Evolutionary conservation across 1,139 yeast species (phyloP), one percentile per base, ranked within the genome.

Genomic region (Debaryomyces fabryi): DNA sequence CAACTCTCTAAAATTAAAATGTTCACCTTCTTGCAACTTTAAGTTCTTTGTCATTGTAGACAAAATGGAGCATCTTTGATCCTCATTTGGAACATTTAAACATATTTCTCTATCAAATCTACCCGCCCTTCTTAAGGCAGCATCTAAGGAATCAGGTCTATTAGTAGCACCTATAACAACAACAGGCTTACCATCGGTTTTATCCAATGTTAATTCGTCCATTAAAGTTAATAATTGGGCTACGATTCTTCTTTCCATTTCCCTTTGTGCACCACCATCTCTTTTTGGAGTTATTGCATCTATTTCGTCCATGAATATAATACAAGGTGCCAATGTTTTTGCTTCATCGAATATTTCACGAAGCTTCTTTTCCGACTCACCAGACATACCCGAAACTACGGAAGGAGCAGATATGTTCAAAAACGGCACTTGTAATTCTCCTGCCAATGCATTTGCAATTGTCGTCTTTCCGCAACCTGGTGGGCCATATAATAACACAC

Each of bases 401-500:
- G 97, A 88, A 1, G 99, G 99, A 0, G 99, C 99, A 18, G 96
- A 88, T 1, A 93, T 79, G 44, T 88, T 86, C 25, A 93, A 83
- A 61, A 95, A 93, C 0, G 99, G 97, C 0, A 93, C 96, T 54
- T 90, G 89, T 39, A 93, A 75, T 62, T 93, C 97, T 25, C 97
- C 96, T 1, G 99, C 99, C 37, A 93, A 74, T 0, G 98, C 97
- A 66, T 92, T 90, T 2, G 99, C 99, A 49, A 93, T 85, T 46
- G 96, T 86, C 0, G 99, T 93, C 62, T 93, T 93, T 64, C 99
- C 99, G 72, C 99, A 93, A 12, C 99, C 99, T 1, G 99, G 99
- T 0, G 99, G 99, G 0, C 99, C 99, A 65, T 92, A 97, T 27
- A 93, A 71, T 25, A 93, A 67, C 1, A 93, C 96, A 51, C 99